Percentiles rank a stretch among this genome's conserved stretches.
Evolutionary conservation across 2,329 filamentous ascomycete genomes (phyloP).

Genomic region (Didymella glomerata): DNA sequence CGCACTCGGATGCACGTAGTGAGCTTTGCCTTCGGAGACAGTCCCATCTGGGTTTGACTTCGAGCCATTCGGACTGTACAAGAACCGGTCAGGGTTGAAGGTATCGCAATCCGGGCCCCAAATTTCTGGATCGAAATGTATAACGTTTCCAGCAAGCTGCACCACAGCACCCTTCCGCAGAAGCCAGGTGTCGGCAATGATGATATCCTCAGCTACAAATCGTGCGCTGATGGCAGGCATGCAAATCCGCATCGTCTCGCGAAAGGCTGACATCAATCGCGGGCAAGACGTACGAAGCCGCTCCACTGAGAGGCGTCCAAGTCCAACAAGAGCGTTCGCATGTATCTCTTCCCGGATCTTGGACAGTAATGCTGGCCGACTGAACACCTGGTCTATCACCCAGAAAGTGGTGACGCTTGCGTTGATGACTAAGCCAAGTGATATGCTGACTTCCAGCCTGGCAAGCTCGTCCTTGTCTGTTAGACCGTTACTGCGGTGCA

Average conservation of each 20-base stretch:
- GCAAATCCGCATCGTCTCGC: conserved; percentile 56
- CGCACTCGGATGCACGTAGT: conserved; percentile 30
- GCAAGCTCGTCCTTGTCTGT: conserved; percentile 24
- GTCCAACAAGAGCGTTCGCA: conserved; percentile 28
- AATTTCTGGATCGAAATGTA: conserved; percentile 53
- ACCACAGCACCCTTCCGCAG: conserved; percentile 55
- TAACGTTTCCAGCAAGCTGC: conserved; percentile 56
- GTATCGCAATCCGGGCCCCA: conserved; percentile 56
- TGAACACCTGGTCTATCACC: conserved; percentile 56
- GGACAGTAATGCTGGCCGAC: conserved; percentile 49
- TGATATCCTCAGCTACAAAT: conserved; percentile 54
- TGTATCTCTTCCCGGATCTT: conserved; percentile 55
- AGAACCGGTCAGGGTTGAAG: conserved; percentile 57
- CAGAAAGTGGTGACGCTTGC: conserved; percentile 57
- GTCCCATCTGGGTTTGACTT: conserved; percentile 27
- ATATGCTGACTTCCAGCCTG: conserved; percentile 37
- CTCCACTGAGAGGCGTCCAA: conserved; percentile 49
- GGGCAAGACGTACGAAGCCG: conserved; percentile 53
- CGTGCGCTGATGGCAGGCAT: conserved; percentile 54
- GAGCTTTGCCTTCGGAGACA: conserved; percentile 24
- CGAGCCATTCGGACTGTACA: conserved; percentile 32
- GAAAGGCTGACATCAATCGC: conserved; percentile 56
- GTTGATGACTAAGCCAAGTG: conserved; percentile 54
- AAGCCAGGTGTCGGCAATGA: conserved; percentile 54
- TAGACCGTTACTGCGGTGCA: conserved; percentile 32